phyloP scores from a whole-genome alignment of 768 basidiomycete species.

The Hebeloma cylindrosporum region DNA sequence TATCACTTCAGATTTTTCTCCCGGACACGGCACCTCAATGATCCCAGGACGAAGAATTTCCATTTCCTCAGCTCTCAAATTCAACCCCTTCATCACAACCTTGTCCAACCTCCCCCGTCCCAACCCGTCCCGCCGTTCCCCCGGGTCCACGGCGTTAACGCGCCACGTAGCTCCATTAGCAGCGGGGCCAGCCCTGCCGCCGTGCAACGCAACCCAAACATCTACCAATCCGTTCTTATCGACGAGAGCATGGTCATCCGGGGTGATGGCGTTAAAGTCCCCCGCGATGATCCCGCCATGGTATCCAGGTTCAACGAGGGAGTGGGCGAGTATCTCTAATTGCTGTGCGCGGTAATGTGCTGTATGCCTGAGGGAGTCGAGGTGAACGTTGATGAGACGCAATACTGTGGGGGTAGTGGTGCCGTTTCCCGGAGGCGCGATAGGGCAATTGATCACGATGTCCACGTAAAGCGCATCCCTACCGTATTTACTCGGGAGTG shows the following conservation, averaged over 20 bases:
- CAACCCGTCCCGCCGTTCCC: conserved; percentile 27
- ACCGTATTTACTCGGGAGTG: conserved; percentile 35
- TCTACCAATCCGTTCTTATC: conserved; percentile 38
- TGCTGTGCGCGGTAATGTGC: conserved; percentile 26
- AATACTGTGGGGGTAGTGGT: too few species aligned
- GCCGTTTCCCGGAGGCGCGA: neutral
- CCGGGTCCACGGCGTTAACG: conserved; percentile 31
- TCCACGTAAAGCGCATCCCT: conserved; percentile 39
- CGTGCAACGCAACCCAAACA: conserved; percentile 41
- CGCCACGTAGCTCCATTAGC: conserved; percentile 39
- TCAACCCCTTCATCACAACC: conserved; percentile 36
- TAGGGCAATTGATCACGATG: conserved; percentile 29
- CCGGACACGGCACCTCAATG: conserved; percentile 30
- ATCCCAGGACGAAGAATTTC: conserved; percentile 35
- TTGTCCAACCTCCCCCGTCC: conserved; percentile 38
- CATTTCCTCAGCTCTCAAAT: conserved; percentile 34
- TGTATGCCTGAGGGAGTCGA: conserved; percentile 30
- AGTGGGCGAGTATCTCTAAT: conserved; percentile 31
- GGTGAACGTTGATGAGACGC: conserved; percentile 28
- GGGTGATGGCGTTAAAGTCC: conserved; percentile 44
- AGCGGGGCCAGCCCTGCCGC: too few species aligned
- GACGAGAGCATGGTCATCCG: conserved; percentile 35
- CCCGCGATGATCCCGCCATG: conserved; percentile 42
- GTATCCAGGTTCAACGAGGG: conserved; percentile 42
- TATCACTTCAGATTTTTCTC: conserved; percentile 13